Evolutionary conservation across 2,329 filamentous ascomycete species (phyloP).

Genomic region (Colletotrichum truncatum): DNA sequence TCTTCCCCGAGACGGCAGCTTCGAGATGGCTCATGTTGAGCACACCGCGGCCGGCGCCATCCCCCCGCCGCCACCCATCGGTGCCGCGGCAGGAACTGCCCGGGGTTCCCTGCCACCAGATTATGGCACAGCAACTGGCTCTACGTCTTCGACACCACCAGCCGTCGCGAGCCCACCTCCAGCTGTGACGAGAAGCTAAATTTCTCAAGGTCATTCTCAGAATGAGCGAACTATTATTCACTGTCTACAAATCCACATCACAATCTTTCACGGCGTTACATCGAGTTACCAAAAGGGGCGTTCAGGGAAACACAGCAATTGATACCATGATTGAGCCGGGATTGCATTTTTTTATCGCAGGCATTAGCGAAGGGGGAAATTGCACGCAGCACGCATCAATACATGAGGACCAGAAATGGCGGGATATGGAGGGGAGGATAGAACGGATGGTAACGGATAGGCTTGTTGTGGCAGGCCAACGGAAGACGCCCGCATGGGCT

Average conservation of each 20-base stretch:
- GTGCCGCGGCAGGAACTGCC: not conserved
- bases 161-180: conserved; percentile 15
- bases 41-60: not conserved
- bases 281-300: conserved; percentile 12
- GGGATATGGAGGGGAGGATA: not conserved
- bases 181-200: conserved; percentile 12
- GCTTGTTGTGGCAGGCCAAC: not conserved
- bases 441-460: not conserved
- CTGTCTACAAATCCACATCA: not conserved
- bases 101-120: conserved; percentile 24
- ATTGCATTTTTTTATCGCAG: not conserved
- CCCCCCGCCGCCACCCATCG: conserved; percentile 5
- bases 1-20: conserved; percentile 15
- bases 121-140: conserved; percentile 18
- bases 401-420: not conserved
- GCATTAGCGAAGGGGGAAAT: not conserved
- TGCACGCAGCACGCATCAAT: not conserved
- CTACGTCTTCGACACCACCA: conserved; percentile 15
- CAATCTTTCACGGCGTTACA: not conserved
- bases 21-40: conserved; percentile 26
- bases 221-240: not conserved
- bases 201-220: not conserved
- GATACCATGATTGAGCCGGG: conserved; percentile 25
- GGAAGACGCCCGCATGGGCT: not conserved
- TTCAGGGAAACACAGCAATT: conserved; percentile 11